These are phyloP conservation scores for Samsoniella hepiali DNA, from an alignment of 2,329 filamentous ascomycete species.

Conservation along the genomic window DNA sequence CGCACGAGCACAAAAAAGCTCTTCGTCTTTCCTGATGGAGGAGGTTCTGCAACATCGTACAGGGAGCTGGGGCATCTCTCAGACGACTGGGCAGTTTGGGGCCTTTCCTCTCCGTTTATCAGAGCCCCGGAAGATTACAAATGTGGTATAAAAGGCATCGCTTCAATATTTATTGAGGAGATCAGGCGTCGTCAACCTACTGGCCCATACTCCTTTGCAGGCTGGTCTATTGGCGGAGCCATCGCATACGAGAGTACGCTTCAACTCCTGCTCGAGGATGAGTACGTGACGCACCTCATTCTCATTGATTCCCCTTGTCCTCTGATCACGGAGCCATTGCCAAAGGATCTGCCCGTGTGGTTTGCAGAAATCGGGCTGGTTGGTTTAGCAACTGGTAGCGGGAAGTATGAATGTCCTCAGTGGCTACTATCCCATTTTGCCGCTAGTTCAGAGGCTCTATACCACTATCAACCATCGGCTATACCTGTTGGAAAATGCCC, in stretches of 20 bases:
- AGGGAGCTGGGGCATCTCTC: neutral
- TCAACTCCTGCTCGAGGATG: constrained; percentile 54
- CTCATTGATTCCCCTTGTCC: constrained; percentile 65
- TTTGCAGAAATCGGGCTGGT: constrained; percentile 44
- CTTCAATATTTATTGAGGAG: constrained; percentile 52
- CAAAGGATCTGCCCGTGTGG: constrained; percentile 27
- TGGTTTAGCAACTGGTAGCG: constrained; percentile 68
- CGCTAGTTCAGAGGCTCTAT: constrained; percentile 63
- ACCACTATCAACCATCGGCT: constrained; percentile 63
- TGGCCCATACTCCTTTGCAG: constrained; percentile 65
- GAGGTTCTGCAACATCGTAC: neutral
- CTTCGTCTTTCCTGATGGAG: neutral
- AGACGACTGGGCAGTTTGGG: neutral
- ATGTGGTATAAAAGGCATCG: constrained; percentile 32
- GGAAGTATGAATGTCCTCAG: constrained; percentile 64
- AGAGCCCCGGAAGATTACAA: neutral
- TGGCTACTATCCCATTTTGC: constrained; percentile 73
- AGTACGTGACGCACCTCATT: constrained; percentile 56
- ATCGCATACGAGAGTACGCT: constrained; percentile 65
- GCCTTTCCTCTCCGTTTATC: neutral
- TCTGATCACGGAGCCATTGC: constrained; percentile 63
- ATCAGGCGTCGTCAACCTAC: constrained; percentile 67
- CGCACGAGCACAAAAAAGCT: neutral
- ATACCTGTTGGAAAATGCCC: constrained; percentile 58
- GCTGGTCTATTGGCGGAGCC: constrained; percentile 74